A percentile compares a stretch with the other conserved stretches of the same genome.
Conservation (phyloP, 106 monocot species). For the Phalaenopsis equestris region DNA sequence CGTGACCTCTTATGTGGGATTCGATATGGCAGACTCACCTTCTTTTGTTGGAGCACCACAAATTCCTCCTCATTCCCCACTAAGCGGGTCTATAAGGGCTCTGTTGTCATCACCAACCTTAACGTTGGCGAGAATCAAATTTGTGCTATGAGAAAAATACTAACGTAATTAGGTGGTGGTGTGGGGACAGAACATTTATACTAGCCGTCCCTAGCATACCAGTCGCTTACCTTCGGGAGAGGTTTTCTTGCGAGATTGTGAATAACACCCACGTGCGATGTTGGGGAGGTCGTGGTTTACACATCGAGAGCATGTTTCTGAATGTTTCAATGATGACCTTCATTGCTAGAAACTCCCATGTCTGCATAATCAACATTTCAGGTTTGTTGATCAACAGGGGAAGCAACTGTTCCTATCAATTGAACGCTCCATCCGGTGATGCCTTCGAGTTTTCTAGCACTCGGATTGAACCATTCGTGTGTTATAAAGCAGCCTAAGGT, state of each 20-base stretch:
- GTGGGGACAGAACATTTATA: conserved; percentile 28
- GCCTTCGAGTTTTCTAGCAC: conserved; percentile 47
- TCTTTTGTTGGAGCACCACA: conserved; percentile 48
- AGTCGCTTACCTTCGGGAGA: conserved; percentile 62
- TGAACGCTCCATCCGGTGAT: conserved; percentile 1
- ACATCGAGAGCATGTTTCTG: conserved; percentile 23
- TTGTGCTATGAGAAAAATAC: conserved; percentile 24
- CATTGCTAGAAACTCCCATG: conserved; percentile 53
- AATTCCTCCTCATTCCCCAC: conserved; percentile 3
- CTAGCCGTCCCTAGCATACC: conserved; percentile 13
- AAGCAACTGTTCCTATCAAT: conserved; percentile 32
- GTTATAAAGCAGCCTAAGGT: conserved; percentile 37
- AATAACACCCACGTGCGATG: conserved; percentile 33
- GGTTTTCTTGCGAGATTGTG: conserved; percentile 63
- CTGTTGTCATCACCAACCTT: conserved; percentile 20
- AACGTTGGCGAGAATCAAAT: conserved; percentile 62
- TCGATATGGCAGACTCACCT: conserved; percentile 23
- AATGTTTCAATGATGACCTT: conserved; percentile 40
- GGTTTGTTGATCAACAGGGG: conserved; percentile 42
- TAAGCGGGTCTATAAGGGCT: conserved; percentile 59
- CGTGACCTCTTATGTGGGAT: conserved; percentile 35
- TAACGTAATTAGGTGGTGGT: conserved; percentile 45
- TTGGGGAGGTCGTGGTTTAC: conserved; percentile 30
- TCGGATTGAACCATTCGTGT: conserved; percentile 62
- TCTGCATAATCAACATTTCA: conserved; percentile 36